Conservation (phyloP, 23 red algal genomes). For the Gracilaria gracilis region DNA sequence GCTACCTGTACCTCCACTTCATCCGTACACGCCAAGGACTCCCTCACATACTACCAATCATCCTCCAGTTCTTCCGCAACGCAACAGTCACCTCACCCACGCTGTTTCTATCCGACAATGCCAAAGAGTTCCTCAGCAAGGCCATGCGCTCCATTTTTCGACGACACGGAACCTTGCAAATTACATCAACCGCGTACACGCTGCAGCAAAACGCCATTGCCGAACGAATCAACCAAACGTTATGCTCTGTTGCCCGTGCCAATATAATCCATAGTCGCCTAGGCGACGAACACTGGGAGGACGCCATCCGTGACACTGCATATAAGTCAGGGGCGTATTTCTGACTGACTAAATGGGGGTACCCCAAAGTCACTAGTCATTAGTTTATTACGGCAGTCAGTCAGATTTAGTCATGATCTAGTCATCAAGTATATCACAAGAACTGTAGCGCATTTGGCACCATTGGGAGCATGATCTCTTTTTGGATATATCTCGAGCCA, state of each 20-base stretch:
- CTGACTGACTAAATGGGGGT: no score
- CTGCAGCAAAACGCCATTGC: slow-evolving; percentile 11
- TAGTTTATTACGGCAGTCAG: no score
- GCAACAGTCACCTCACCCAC: neutral
- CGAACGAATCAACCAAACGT: slow-evolving; percentile 12
- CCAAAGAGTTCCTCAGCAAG: slow-evolving; percentile 7
- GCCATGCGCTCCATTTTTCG: neutral
- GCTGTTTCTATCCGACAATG: neutral
- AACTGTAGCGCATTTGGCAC: no score
- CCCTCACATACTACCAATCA: no score
- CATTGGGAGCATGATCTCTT: no score
- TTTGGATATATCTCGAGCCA: no score
- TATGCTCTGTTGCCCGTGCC: neutral
- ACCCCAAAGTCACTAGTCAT: no score
- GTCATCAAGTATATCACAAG: no score
- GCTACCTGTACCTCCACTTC: slow-evolving; percentile 7
- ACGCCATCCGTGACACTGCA: neutral
- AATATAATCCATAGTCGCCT: neutral
- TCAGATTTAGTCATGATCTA: no score
- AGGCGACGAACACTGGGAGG: neutral
- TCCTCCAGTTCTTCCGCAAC: neutral
- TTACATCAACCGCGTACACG: neutral
- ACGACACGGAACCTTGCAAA: neutral
- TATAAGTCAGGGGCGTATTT: no score
- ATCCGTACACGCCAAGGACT: neutral